Conservation (phyloP, 2,329 filamentous ascomycete species). For the Diplodia corticola region DNA sequence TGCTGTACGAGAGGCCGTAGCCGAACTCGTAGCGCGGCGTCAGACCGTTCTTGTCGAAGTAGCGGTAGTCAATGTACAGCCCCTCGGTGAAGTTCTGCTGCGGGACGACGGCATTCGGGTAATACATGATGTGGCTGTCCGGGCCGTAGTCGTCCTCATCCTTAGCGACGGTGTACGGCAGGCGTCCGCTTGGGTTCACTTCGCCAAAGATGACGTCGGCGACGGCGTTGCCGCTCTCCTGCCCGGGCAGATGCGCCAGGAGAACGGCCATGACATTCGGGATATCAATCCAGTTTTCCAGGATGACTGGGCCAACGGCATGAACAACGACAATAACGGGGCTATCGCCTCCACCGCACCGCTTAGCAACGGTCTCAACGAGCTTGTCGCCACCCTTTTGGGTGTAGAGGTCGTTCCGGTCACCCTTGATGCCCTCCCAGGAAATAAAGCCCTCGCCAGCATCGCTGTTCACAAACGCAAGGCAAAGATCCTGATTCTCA, state of each 20-base stretch:
- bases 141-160: slow-evolving; percentile 35
- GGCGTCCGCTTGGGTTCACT: slow-evolving; percentile 41
- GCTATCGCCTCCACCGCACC: slow-evolving; percentile 60
- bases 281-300: slow-evolving; percentile 79
- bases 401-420: slow-evolving; percentile 73
- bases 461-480: slow-evolving; percentile 85
- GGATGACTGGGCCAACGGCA: slow-evolving; percentile 76
- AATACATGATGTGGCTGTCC: slow-evolving; percentile 35
- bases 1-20: slow-evolving; percentile 41
- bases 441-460: slow-evolving; percentile 73
- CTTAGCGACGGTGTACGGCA: slow-evolving; percentile 43
- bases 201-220: slow-evolving; percentile 43
- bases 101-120: slow-evolving; percentile 42
- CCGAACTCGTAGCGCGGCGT: slow-evolving; percentile 39
- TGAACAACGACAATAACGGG: slow-evolving; percentile 83
- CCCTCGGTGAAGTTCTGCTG: slow-evolving; percentile 55
- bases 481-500: slow-evolving; percentile 70
- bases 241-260: slow-evolving; percentile 44
- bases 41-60: slow-evolving; percentile 46
- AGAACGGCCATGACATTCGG: slow-evolving; percentile 40
- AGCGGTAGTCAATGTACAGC: slow-evolving; percentile 55
- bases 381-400: slow-evolving; percentile 78
- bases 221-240: slow-evolving; percentile 45
- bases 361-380: slow-evolving; percentile 69
- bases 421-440: slow-evolving; percentile 65